These are phyloP conservation scores for Exidia glandulosa DNA, from an alignment of 768 basidiomycete species.

Conservation along the genomic window DNA sequence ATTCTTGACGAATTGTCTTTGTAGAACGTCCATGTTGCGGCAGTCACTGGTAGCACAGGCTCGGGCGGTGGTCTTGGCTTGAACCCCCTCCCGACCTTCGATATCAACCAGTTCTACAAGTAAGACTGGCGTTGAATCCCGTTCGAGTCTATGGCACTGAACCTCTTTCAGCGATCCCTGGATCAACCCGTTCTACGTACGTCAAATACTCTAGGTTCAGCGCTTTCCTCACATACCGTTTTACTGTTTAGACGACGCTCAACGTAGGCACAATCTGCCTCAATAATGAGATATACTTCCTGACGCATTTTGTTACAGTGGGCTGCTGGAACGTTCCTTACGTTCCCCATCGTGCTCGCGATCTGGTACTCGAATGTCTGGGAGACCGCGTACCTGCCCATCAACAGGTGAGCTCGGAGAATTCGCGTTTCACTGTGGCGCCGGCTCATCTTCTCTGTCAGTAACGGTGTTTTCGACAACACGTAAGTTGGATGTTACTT, in stretches of 20 bases:
- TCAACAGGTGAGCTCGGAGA: constrained; percentile 30
- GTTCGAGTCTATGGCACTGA: neutral
- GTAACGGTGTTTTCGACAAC: constrained; percentile 28
- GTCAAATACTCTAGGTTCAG: constrained; percentile 8
- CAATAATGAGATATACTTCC: too few relatives aligned
- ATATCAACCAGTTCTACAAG: constrained; percentile 20
- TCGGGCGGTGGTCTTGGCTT: constrained; percentile 23
- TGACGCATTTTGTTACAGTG: neutral
- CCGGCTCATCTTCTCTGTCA: constrained; percentile 19
- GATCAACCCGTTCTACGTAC: neutral
- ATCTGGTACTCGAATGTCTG: constrained; percentile 27
- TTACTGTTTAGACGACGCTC: neutral
- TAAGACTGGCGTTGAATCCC: neutral
- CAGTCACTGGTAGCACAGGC: constrained; percentile 8
- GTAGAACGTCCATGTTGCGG: constrained; percentile 21
- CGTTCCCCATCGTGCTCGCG: constrained; percentile 13
- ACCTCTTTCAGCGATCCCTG: neutral
- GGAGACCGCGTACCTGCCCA: constrained; percentile 28
- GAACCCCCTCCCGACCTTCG: constrained; percentile 26
- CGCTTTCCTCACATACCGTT: neutral
- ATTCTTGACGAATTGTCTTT: constrained; percentile 29
- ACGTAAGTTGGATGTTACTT: too few relatives aligned
- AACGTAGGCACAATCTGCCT: neutral
- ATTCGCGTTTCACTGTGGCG: too few relatives aligned
- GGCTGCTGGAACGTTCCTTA: neutral